Conservation (phyloP, 352 stramenopile species). For the Phytophthora pinifolia region DNA sequence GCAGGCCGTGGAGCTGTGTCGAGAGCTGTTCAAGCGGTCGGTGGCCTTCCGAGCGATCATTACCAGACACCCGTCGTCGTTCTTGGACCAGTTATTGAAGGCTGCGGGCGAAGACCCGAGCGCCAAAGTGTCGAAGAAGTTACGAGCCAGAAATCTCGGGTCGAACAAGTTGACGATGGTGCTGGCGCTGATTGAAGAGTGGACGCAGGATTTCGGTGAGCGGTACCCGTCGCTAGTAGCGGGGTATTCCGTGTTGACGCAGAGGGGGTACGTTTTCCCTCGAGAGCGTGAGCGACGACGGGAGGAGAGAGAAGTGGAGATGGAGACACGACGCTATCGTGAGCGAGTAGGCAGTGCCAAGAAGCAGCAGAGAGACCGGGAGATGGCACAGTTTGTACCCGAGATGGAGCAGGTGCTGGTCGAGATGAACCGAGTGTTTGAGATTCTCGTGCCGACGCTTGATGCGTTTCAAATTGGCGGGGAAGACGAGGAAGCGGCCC, state of each 20-base stretch:
- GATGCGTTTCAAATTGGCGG: conserved; percentile 52
- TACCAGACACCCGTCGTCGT: conserved; percentile 34
- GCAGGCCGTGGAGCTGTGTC: conserved; percentile 38
- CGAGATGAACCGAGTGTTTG: conserved; percentile 77
- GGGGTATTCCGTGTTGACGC: conserved; percentile 43
- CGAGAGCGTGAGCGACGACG: conserved; percentile 23
- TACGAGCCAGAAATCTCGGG: conserved; percentile 15
- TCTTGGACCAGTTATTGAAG: conserved; percentile 52
- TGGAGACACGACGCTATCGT: conserved; percentile 14
- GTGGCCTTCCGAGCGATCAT: conserved; percentile 51
- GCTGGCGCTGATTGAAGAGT: conserved; percentile 59
- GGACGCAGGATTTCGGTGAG: conserved; percentile 59
- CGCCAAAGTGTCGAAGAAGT: conserved; percentile 27
- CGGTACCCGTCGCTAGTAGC: conserved; percentile 59
- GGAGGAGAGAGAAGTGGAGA: conserved; percentile 20
- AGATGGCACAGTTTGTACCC: conserved; percentile 50
- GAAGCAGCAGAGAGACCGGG: conserved; percentile 31
- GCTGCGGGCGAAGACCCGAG: conserved; percentile 43
- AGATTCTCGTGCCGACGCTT: conserved; percentile 73
- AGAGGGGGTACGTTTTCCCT: conserved; percentile 61
- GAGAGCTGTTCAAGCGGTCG: conserved; percentile 63
- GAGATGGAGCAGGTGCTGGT: conserved; percentile 69
- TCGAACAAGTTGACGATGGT: conserved; percentile 32
- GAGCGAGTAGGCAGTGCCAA: conserved; percentile 29
- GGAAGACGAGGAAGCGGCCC: background rate